Percentiles rank a stretch among this genome's conserved stretches.
Conservation (phyloP, 2,329 filamentous ascomycete genomes). For the Penicillium hordei region DNA sequence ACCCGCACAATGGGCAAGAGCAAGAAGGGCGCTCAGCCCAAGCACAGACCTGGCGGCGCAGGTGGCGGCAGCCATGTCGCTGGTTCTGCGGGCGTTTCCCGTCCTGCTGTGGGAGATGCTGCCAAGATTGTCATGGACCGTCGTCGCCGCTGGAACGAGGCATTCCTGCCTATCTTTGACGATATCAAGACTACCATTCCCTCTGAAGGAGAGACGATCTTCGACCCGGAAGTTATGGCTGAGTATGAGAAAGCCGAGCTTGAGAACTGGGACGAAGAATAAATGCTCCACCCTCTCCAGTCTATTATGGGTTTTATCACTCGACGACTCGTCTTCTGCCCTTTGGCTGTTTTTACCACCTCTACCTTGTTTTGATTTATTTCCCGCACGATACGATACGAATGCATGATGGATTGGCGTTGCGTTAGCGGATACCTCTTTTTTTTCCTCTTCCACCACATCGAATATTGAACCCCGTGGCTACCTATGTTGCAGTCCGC, state of each 20-base stretch:
- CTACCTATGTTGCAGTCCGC: background rate
- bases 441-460: constrained; percentile 4
- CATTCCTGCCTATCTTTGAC: constrained; percentile 86
- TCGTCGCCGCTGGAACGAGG: constrained; percentile 82
- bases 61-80: constrained; percentile 65
- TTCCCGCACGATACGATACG: constrained; percentile 17
- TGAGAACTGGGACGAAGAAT: constrained; percentile 78
- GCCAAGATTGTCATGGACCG: constrained; percentile 92
- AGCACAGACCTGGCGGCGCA: constrained; percentile 61
- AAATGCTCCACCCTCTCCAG: constrained; percentile 39
- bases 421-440: constrained; percentile 20
- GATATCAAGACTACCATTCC: constrained; percentile 77
- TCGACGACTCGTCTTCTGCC: background rate
- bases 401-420: constrained; percentile 20
- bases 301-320: background rate
- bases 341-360: background rate
- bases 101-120: constrained; percentile 77
- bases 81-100: constrained; percentile 43
- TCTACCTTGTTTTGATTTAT: constrained; percentile 4
- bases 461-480: background rate
- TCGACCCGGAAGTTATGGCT: constrained; percentile 70
- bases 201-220: constrained; percentile 67
- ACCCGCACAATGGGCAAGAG: constrained; percentile 92
- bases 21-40: constrained; percentile 75
- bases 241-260: constrained; percentile 72